Percentiles rank a stretch among this genome's conserved stretches.
Evolutionary conservation across 139 green algal genomes (phyloP).

Genomic region (Haematococcus sp.): DNA sequence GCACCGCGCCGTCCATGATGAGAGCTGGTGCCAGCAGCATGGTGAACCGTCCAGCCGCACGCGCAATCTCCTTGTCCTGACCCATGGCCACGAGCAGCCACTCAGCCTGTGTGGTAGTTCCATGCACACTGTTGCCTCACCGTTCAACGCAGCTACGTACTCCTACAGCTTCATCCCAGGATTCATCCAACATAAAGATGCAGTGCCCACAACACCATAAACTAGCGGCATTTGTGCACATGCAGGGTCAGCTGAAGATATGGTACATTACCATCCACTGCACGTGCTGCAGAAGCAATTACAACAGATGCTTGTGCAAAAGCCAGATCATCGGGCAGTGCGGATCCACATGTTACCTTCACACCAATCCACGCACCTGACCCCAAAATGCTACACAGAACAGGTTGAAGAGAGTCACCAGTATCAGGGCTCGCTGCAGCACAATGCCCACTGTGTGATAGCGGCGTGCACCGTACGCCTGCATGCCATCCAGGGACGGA

Average conservation of each 20-base stretch:
- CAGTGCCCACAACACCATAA: no score
- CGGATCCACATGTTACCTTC: no score
- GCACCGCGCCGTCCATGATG: slow-evolving; percentile 31
- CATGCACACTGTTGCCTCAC: no score
- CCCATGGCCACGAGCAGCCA: slow-evolving; percentile 43
- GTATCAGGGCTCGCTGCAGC: slow-evolving; percentile 47
- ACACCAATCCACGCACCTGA: no score
- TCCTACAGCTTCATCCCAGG: background rate
- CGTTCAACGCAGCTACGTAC: no score
- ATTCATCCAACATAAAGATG: background rate
- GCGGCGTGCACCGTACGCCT: slow-evolving; percentile 46
- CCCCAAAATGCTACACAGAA: slow-evolving; percentile 30
- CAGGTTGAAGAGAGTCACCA: slow-evolving; percentile 46
- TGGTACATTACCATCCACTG: no score
- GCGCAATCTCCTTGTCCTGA: slow-evolving; percentile 48
- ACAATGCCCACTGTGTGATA: slow-evolving; percentile 45
- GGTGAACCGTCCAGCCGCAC: slow-evolving; percentile 44
- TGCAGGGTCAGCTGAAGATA: no score
- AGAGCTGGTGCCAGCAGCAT: slow-evolving; percentile 42
- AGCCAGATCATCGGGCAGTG: no score
- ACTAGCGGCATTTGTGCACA: background rate
- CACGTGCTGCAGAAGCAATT: no score
- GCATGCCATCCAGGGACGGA: no score
- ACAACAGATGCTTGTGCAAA: no score
- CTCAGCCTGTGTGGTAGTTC: slow-evolving; percentile 22